Percentiles rank a stretch among this genome's conserved stretches.
These are phyloP conservation scores for Helicostylum pulchrum DNA, from an alignment of 192 early-diverging fungal genomes.

Conservation along the genomic window DNA sequence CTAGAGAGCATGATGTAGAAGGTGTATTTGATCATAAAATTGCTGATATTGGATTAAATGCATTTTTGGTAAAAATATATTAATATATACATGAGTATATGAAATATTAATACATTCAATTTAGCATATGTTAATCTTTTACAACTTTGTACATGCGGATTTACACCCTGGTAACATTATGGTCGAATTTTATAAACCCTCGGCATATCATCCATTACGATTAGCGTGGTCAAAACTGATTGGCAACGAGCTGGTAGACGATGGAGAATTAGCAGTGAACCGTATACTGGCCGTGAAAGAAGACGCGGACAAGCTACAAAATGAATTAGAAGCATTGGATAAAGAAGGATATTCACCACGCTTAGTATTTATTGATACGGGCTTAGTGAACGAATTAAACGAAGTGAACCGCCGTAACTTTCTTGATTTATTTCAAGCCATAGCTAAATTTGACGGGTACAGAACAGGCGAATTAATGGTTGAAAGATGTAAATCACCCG, in stretches of 20 bases:
- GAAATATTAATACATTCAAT: not conserved
- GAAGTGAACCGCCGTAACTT: slow-evolving; percentile 77
- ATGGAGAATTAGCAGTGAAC: slow-evolving; percentile 38
- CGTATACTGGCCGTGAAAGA: slow-evolving; percentile 33
- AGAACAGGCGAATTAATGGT: slow-evolving; percentile 85
- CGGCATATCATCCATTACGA: slow-evolving; percentile 49
- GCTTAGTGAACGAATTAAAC: slow-evolving; percentile 80
- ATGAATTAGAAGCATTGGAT: slow-evolving; percentile 51
- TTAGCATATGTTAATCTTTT: slow-evolving; percentile 86
- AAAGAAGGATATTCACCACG: slow-evolving; percentile 70
- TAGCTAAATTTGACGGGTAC: slow-evolving; percentile 84
- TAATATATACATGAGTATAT: not conserved
- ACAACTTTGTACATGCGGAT: slow-evolving; percentile 95
- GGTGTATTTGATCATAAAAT: slow-evolving; percentile 72
- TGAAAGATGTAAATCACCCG: slow-evolving; percentile 74
- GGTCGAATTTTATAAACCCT: slow-evolving; percentile 72
- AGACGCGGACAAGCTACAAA: slow-evolving; percentile 42
- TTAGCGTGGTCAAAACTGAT: slow-evolving; percentile 32
- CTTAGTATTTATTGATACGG: slow-evolving; percentile 88
- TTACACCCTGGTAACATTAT: slow-evolving; percentile 94
- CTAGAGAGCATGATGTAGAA: slow-evolving; percentile 24
- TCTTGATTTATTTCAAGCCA: slow-evolving; percentile 85
- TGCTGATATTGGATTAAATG: slow-evolving; percentile 69
- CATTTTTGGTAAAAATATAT: slow-evolving; percentile 56
- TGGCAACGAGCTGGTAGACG: slow-evolving; percentile 30